Conservation (phyloP, 2,329 filamentous ascomycete genomes). For the Neopestalotiopsis sp. region DNA sequence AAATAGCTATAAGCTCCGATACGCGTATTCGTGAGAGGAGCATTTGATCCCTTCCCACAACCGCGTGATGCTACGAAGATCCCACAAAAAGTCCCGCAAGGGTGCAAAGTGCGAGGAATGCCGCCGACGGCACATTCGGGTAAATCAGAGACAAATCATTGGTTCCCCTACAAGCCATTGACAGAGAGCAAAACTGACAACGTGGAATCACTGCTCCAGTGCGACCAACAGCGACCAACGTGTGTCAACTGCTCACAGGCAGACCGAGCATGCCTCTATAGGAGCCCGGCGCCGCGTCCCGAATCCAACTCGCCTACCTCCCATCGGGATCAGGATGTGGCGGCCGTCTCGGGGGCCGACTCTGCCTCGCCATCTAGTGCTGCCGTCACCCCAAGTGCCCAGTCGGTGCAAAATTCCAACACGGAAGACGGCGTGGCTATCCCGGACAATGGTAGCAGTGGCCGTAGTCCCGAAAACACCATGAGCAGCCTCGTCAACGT, state of each 20-base stretch:
- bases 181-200: not conserved
- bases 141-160: not conserved
- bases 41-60: too few relatives aligned
- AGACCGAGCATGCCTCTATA: not conserved
- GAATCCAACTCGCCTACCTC: not conserved
- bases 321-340: not conserved
- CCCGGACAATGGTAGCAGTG: too few relatives aligned
- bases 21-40: too few relatives aligned
- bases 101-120: constrained; percentile 19
- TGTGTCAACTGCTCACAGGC: constrained; percentile 16
- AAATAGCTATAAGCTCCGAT: too few relatives aligned
- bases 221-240: constrained; percentile 8
- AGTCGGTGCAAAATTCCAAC: not conserved
- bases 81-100: constrained; percentile 15
- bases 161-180: not conserved
- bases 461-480: too few relatives aligned
- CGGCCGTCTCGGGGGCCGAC: not conserved
- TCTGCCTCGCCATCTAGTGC: too few relatives aligned
- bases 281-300: not conserved
- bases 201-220: not conserved
- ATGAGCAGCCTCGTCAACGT: constrained; percentile 4
- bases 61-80: constrained; percentile 12
- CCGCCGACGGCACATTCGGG: constrained; percentile 15
- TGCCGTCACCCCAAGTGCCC: not conserved
- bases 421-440: not conserved